phyloP scores from a whole-genome alignment of 306 rosid species.

The Cercis canadensis region DNA sequence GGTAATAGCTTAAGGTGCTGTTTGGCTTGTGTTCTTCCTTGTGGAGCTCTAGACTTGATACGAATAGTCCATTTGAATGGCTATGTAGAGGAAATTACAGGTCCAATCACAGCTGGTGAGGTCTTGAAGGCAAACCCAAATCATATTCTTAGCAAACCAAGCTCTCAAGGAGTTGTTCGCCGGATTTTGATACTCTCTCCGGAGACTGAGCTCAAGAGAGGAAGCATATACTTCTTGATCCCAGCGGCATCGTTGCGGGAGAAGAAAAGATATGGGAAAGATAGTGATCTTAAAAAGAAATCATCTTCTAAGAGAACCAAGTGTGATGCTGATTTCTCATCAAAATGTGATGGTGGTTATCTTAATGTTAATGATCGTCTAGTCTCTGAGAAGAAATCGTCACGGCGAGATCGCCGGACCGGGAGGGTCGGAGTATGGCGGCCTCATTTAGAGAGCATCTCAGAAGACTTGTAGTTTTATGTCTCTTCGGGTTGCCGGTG shows the following conservation, averaged over 20 bases:
- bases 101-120: conserved; percentile 77
- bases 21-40: conserved; percentile 93
- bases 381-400: conserved; percentile 55
- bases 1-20: conserved; percentile 93
- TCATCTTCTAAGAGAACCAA: conserved; percentile 40
- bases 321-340: neutral
- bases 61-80: conserved; percentile 92
- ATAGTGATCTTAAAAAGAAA: conserved; percentile 17
- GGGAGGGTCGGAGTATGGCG: conserved; percentile 61
- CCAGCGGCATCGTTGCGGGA: conserved; percentile 71
- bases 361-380: conserved; percentile 18
- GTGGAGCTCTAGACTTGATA: conserved; percentile 93
- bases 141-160: conserved; percentile 84
- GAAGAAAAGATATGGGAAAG: conserved; percentile 43
- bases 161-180: conserved; percentile 74
- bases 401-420: conserved; percentile 62
- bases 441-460: conserved; percentile 80
- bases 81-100: conserved; percentile 70
- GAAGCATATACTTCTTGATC: conserved; percentile 87
- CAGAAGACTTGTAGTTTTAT: conserved; percentile 51
- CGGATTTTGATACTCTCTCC: conserved; percentile 80
- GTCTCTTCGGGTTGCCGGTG: conserved; percentile 21
- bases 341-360: conserved; percentile 19
- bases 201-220: conserved; percentile 84
- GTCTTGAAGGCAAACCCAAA: conserved; percentile 77